A percentile compares a stretch with the other conserved stretches of the same genome.
These are phyloP conservation scores for Pyrenopolyporus hunteri DNA, from an alignment of 495 filamentous ascomycete species.

Conservation along the genomic window DNA sequence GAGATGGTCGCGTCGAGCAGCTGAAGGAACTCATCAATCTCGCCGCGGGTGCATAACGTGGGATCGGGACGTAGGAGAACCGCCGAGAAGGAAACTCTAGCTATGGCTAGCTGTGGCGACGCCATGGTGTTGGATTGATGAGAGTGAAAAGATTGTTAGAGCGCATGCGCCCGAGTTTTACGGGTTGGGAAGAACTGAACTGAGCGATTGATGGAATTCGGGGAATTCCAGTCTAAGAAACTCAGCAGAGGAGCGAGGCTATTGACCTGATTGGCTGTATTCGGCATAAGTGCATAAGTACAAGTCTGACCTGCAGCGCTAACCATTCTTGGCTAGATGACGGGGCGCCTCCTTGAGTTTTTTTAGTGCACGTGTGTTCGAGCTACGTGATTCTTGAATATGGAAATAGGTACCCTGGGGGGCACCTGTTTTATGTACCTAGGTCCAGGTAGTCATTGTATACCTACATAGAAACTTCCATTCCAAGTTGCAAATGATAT, in stretches of 20 bases:
- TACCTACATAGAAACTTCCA: too few species aligned
- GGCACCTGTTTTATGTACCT: too few species aligned
- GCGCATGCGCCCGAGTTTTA: conserved; percentile 20
- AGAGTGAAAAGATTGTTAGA: neutral
- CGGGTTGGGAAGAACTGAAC: conserved; percentile 1
- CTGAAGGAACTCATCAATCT: conserved; percentile 73
- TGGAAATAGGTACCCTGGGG: neutral
- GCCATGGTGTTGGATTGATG: conserved; percentile 56
- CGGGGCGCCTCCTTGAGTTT: too few species aligned
- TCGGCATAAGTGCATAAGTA: neutral
- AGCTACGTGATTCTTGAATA: neutral
- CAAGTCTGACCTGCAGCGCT: neutral
- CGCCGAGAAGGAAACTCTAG: conserved; percentile 80
- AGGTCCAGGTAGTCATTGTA: too few species aligned
- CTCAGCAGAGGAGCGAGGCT: conserved; percentile 11
- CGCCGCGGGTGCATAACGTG: conserved; percentile 68
- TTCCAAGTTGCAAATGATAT: neutral
- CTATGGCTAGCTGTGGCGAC: conserved; percentile 77
- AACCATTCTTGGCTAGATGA: neutral
- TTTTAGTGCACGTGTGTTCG: neutral
- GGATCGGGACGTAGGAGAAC: conserved; percentile 79
- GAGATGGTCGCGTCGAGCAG: conserved; percentile 69
- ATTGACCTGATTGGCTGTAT: conserved; percentile 25
- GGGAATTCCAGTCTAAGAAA: conserved; percentile 5
- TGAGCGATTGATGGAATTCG: neutral